Evolutionary conservation across 2,329 filamentous ascomycete genomes (phyloP).

Genomic region (Stromatinia cepivora): DNA sequence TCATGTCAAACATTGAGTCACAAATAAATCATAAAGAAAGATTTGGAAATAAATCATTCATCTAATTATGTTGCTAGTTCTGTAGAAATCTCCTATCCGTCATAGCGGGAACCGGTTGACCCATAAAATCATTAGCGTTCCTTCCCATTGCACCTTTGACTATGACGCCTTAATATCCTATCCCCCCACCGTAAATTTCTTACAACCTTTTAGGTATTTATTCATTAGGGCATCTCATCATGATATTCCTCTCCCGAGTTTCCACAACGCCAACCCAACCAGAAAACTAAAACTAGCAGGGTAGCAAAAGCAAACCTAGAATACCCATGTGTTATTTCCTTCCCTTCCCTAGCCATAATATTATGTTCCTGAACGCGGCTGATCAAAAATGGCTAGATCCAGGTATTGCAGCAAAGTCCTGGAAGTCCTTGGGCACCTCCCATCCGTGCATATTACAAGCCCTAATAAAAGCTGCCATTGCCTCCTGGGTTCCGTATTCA

Average conservation of each 20-base stretch:
- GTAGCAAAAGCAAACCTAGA: background rate
- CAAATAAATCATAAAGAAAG: background rate
- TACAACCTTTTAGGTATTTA: background rate
- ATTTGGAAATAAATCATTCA: background rate
- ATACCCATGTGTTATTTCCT: background rate
- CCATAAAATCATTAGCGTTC: background rate
- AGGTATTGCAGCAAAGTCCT: conserved; percentile 28
- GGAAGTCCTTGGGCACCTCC: conserved; percentile 65
- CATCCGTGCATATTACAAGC: conserved; percentile 71
- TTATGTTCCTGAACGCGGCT: background rate
- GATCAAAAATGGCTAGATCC: background rate
- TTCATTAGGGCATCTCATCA: background rate
- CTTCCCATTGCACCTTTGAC: background rate
- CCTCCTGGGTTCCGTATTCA: conserved; percentile 70
- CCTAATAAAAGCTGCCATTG: conserved; percentile 70
- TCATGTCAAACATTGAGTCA: too few species aligned
- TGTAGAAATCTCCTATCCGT: background rate
- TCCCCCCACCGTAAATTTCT: background rate
- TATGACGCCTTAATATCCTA: background rate
- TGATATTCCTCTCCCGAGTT: background rate
- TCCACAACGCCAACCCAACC: background rate
- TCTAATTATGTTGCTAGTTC: background rate
- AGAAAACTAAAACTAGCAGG: background rate
- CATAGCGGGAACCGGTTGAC: background rate
- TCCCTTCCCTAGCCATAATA: conserved; percentile 30